Percentiles rank a stretch among this genome's conserved stretches.
These are phyloP conservation scores for Ophryocystis elektroscirrha DNA, from an alignment of 169 alveolate species.

Conservation along the genomic window DNA sequence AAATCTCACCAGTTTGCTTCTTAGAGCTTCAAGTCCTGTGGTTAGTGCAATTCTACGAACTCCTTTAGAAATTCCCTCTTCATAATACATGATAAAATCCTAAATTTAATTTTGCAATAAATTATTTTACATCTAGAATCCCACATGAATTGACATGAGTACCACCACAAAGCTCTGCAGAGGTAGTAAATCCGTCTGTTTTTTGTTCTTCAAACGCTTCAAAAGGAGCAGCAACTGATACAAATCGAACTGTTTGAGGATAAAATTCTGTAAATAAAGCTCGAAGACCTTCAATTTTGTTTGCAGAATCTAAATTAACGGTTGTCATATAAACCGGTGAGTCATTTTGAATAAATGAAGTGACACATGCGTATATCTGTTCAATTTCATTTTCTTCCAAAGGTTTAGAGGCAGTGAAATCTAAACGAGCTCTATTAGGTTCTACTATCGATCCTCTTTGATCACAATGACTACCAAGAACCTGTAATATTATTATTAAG, in stretches of 20 bases:
- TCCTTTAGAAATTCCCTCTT: slow-evolving; percentile 67
- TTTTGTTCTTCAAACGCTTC: slow-evolving; percentile 13
- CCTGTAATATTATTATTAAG: slow-evolving; percentile 55
- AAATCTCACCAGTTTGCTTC: too few species aligned
- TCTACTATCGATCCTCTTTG: slow-evolving; percentile 67
- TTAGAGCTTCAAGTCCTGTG: slow-evolving; percentile 44
- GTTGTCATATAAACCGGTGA: slow-evolving; percentile 11
- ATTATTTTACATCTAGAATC: slow-evolving; percentile 18
- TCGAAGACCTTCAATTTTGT: slow-evolving; percentile 27
- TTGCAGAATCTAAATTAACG: slow-evolving; percentile 20
- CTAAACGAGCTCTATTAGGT: slow-evolving; percentile 50
- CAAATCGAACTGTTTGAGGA: slow-evolving; percentile 71
- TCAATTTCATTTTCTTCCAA: slow-evolving; percentile 7
- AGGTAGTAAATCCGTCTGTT: slow-evolving; percentile 19
- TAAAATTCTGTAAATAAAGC: slow-evolving; percentile 64
- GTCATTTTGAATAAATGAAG: slow-evolving; percentile 10
- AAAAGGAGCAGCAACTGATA: slow-evolving; percentile 44
- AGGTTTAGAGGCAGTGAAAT: slow-evolving; percentile 38
- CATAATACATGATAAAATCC: slow-evolving; percentile 41
- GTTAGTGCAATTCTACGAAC: slow-evolving; percentile 53
- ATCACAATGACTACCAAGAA: slow-evolving; percentile 37
- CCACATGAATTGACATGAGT: slow-evolving; percentile 56
- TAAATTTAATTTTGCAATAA: slow-evolving; percentile 4
- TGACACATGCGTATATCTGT: slow-evolving; percentile 26
- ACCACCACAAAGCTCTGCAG: slow-evolving; percentile 70